Percentiles rank a stretch among this genome's conserved stretches.
Evolutionary conservation across 805 yeast genomes (phyloP).

Genomic region (Lipomyces spencermartinsiae): DNA sequence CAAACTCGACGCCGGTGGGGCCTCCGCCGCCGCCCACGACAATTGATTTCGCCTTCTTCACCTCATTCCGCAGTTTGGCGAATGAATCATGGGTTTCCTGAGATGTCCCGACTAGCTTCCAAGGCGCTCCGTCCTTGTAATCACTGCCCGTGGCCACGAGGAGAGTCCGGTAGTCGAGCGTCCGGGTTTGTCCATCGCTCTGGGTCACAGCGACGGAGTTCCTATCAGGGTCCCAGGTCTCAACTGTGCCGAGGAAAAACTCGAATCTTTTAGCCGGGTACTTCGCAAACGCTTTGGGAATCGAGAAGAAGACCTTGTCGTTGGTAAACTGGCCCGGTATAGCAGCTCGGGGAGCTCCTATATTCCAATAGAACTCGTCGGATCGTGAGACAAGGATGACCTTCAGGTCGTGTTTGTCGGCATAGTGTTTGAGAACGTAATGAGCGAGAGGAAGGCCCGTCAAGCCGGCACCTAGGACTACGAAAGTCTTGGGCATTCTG

Average conservation of each 20-base stretch:
- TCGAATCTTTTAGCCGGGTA: neutral
- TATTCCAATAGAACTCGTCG: neutral
- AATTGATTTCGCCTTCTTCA: slow-evolving; percentile 46
- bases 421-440: neutral
- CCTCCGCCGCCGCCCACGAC: slow-evolving; percentile 99
- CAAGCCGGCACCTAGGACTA: neutral
- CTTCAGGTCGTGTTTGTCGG: neutral
- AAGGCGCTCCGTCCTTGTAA: neutral
- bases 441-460: neutral
- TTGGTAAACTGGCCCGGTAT: neutral
- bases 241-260: neutral
- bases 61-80: neutral
- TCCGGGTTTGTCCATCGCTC: neutral
- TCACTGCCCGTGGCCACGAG: neutral
- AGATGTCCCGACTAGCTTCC: neutral
- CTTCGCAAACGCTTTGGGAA: neutral
- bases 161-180: neutral
- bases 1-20: slow-evolving; percentile 97
- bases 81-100: neutral
- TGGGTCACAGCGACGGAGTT: neutral
- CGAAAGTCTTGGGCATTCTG: too few relatives aligned
- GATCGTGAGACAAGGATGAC: neutral
- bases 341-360: neutral
- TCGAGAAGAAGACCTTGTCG: neutral
- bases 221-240: neutral